Base-by-base conservation (phyloP, 23 red algal genomes). In the Gracilaria domingensis region DNA sequence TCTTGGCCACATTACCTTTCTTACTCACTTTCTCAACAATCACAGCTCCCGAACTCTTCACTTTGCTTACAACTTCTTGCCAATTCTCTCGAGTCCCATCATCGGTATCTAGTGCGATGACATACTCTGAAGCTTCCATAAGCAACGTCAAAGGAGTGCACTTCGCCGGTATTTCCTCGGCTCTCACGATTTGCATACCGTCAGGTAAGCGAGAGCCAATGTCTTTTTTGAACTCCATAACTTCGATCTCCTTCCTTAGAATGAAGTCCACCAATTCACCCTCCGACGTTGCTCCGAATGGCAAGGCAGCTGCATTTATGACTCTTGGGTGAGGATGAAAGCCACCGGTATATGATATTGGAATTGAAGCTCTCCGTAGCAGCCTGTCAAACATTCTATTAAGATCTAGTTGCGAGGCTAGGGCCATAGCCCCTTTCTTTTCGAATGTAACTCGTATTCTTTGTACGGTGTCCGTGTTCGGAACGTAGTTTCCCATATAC, bases 371-470 rank as follows among this genome's bases (percentile, higher is more conserved):
- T 40, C 93, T 79, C 33, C 81, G 93, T 23, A 90, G 28, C 21
- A 82, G 47, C 18, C 93, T 53, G 66, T 95, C 93, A 29, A 95
- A 80, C 93, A 95, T 48, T 64, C 93, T 86, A 24, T n/a, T 48
- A 1, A 69, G 32, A 56, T 95, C 93, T 0, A 95, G 79, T 56
- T 95, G 84, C 35, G 86, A 90, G 16, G 87, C 62, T 4, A 95
- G 34, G 18, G 93, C 62, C 79, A 84, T 28, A 13, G 83, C 49
- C 17, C 86, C 93, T 4, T 29, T 79, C 34, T 86, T 90, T 30
- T 87, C 66, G 45, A 90, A 88, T 8, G 69, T 50, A 26, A 95
- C 36, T 18, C 93, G 85, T 59, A 95, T 36, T 17, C 75, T 82
- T 51, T 88, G 83, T 48, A 72, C 77, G 18, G 35, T 48, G 13